These are phyloP conservation scores for Forsythia suspensa DNA, from an alignment of 257 asterid species.

Conservation along the genomic window DNA sequence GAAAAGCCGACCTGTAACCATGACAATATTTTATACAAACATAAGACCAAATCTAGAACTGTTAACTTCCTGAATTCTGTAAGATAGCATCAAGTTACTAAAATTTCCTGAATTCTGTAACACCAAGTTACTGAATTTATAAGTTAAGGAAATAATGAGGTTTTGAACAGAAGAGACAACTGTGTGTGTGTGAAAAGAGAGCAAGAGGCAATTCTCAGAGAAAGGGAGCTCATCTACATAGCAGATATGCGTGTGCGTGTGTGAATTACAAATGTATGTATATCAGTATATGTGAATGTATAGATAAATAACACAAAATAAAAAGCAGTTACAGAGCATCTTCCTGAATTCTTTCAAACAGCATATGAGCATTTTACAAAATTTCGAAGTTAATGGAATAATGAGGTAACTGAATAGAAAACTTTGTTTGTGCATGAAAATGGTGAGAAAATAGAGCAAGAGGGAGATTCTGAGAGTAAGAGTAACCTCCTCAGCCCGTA, in stretches of 20 bases:
- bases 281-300: background rate
- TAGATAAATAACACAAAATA: background rate
- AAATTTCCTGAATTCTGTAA: background rate
- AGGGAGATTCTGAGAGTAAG: conserved; percentile 21
- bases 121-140: background rate
- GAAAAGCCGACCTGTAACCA: background rate
- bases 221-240: background rate
- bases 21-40: background rate
- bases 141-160: background rate
- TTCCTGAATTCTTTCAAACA: conserved; percentile 13
- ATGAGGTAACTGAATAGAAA: background rate
- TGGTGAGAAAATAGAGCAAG: conserved; percentile 2
- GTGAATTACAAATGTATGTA: background rate
- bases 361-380: conserved; percentile 3
- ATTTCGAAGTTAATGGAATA: conserved; percentile 1
- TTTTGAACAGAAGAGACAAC: background rate
- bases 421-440: background rate
- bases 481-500: conserved; percentile 92
- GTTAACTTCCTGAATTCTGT: conserved; percentile 13
- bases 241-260: background rate
- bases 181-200: background rate
- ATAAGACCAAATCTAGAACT: background rate
- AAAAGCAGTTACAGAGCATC: background rate
- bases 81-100: background rate
- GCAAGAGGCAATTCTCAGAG: background rate